Base-by-base conservation (phyloP, 371 early-diverging fungal species). In the Mortierella sp. region DNA sequence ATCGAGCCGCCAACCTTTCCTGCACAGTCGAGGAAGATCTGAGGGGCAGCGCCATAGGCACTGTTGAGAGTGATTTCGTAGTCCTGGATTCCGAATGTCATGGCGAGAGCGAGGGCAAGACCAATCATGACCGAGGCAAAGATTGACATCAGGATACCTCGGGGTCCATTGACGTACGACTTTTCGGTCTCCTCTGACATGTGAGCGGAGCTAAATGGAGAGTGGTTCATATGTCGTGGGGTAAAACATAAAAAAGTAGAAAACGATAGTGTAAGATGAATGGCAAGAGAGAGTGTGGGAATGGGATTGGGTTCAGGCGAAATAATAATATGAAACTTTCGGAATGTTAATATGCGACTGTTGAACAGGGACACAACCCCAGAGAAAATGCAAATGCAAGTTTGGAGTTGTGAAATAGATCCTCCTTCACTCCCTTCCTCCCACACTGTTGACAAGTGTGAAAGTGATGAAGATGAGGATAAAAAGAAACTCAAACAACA, bases 141-240 rank as follows among this genome's bases (percentile, higher is more conserved):
- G 75, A 94, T 92, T 45, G 94, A 90, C 71, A 88, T 84, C 74
- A 94, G 88, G 58, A 95, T 93, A 47, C 92, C 94, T 72, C 89
- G 90, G 44, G 95, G 95, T 0, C 91, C 92, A 50, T 88, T 85
- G 73, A 91, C 84, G 65, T 90, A 88, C 4, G 94, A 92, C 75
- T 93, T 91, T 70, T 93, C 89, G 14, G 95, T 95, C 80, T 95
- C 95, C 90, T 95, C 95, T 58, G 91, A 88, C 92, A 95, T 93
- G 83, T 95, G 95, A 13, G 94, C 94, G 48, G 94, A 92, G 76
- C 63, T 63, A 63, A 26, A 26, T 26, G 26, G 13, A 3, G 16
- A 34, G 5, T 7, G 21, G 16, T 16, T 19, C 16, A 21, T 34
- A 34, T 31, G 63, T 63, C 63, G 34, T 60, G 63, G 63, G 63